These are phyloP conservation scores for Sarocladiaceae sp. DNA, from an alignment of 2,329 filamentous ascomycete genomes.

Conservation along the genomic window DNA sequence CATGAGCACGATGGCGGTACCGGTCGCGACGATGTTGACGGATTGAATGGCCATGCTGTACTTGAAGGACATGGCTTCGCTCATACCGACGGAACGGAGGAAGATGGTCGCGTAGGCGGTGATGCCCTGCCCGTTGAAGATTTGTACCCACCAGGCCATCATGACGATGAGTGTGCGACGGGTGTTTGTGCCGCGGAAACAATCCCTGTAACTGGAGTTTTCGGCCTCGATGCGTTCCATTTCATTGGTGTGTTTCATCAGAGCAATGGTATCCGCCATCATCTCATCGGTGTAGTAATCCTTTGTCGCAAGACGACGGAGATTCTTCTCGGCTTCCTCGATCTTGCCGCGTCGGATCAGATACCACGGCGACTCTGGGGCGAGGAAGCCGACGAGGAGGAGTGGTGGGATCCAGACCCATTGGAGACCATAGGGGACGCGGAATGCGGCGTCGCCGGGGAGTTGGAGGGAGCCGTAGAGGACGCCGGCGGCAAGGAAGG, in stretches of 20 bases:
- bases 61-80: conserved; percentile 35
- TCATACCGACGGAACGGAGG: conserved; percentile 46
- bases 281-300: conserved; percentile 32
- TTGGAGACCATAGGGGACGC: conserved; percentile 38
- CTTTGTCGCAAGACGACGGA: conserved; percentile 25
- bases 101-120: conserved; percentile 50
- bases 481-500: conserved; percentile 33
- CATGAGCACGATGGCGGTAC: conserved; percentile 34
- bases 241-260: conserved; percentile 39
- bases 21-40: conserved; percentile 36
- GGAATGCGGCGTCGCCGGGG: conserved; percentile 13
- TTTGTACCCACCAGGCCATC: conserved; percentile 25
- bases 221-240: conserved; percentile 28
- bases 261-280: conserved; percentile 32
- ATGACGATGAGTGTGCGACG: conserved; percentile 30
- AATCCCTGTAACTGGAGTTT: conserved; percentile 31
- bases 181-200: conserved; percentile 35
- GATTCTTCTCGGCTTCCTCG: conserved; percentile 24
- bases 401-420: conserved; percentile 39
- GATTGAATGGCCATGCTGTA: conserved; percentile 45
- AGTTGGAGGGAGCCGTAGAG: conserved; percentile 22
- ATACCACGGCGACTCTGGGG: conserved; percentile 41
- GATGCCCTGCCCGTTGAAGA: conserved; percentile 40
- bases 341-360: conserved; percentile 27
- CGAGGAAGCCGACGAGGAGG: conserved; percentile 26